Percentiles rank a stretch among this genome's conserved stretches.
phyloP scores from a whole-genome alignment of 202 grass and related monocot genomes.

The Schoenoplectus tabernaemontani region DNA sequence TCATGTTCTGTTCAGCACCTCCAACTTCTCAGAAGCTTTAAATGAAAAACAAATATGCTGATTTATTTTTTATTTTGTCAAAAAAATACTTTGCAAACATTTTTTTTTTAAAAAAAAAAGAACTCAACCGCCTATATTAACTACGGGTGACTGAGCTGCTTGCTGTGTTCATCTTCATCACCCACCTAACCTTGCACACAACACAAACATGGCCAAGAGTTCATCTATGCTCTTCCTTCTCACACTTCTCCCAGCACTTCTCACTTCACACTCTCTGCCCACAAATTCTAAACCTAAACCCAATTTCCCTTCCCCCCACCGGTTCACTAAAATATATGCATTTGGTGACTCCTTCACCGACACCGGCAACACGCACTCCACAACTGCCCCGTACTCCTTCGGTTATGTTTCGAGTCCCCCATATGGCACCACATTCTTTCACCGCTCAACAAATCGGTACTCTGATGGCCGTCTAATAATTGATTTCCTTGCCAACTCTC shows the following conservation, averaged over 20 bases:
- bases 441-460: constrained; percentile 90
- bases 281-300: neutral
- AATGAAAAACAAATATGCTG: too few relatives aligned
- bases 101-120: too few relatives aligned
- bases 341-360: constrained; percentile 96
- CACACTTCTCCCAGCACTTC: too few relatives aligned
- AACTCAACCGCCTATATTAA: constrained; percentile 16
- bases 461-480: constrained; percentile 93
- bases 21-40: neutral
- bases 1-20: too few relatives aligned
- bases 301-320: neutral
- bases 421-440: constrained; percentile 95
- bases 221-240: neutral
- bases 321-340: constrained; percentile 71
- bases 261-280: neutral
- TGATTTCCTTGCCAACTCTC: constrained; percentile 64
- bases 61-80: neutral
- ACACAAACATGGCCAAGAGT: neutral
- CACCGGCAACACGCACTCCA: constrained; percentile 87
- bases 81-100: neutral
- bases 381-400: constrained; percentile 62
- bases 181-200: neutral
- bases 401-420: constrained; percentile 79
- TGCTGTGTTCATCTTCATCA: neutral
- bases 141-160: neutral